Base-by-base conservation (phyloP, 768 basidiomycete genomes). In the Russula brevipes region DNA sequence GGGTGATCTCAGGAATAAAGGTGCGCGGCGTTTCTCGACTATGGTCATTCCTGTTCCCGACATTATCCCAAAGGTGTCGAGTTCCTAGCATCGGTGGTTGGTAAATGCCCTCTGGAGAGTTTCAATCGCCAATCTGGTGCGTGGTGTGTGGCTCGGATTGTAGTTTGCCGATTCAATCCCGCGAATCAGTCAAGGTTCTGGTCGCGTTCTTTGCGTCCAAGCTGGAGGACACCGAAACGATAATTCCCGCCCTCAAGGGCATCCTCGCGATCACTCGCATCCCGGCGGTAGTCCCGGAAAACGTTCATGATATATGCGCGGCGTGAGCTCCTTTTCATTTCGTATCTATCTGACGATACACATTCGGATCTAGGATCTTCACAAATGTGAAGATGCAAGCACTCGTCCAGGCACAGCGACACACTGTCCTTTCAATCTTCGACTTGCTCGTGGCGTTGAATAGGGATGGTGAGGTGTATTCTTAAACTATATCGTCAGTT, bases 101-200 rank as follows among this genome's bases (percentile, higher is more conserved):
- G 74, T 24, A 76, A 77, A 57, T 85, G 83, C 66, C 85, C 89
- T 0, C 73, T 76, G 7, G 80, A 82, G 35, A 83, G 80, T 66
- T 76, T 96, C 57, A 94, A 89, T 71, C 80, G 84, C 31, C 91
- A 95, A 76, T 83, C 91, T 60, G 87, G 97, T 96, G 74, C 59
- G 85, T 30, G 9, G 30, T 50, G 46, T 35, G 19, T 56, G 8
- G 2, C 38, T 51, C 57, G 46, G 8, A 44, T 19, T 11, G 17
- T 41, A n/a, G 35, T 54, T 56, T 4, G 30, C 24, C 30, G 17
- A 42, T n/a, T 38, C 54, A 12, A 49, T 44, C 0, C 7, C 17
- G 6, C 38, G 16, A n/a, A 30, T n/a, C 68, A 98, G 97, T 88
- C 63, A 85, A 85, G 65, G 92, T 94, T 12, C 79, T 99, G 60